Evolutionary conservation across 805 yeast species (phyloP), one percentile per base, ranked within the genome.

Genomic region (Cyberlindnera euphorbiiphila): DNA sequence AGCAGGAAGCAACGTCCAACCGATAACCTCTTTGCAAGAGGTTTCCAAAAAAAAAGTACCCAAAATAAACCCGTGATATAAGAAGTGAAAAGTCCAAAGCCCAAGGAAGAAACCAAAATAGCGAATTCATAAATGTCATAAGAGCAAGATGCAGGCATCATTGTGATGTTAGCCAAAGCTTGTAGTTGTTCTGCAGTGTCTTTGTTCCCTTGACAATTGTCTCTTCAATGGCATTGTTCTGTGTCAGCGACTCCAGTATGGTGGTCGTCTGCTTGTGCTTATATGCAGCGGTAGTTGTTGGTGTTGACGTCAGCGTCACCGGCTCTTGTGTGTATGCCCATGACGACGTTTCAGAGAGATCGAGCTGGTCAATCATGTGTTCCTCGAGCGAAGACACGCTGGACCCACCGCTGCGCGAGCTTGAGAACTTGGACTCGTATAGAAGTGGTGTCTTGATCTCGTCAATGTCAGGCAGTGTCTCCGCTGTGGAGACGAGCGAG

Each of bases 171-270:
- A 53, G 29, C 59, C 59, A 54, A 17, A 49, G 32, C 49, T 54
- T 47, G 46, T 54, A 54, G 43, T 54, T 54, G 44, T 47, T 49
- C 47, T 51, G 47, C 34, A 54, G 29, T 22, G 52, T 38, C 13
- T 20, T 40, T 7, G 56, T 32, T 6, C 56, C 57, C 42, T 53
- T 47, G n/a, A 24, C 27, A 28, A 50, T 51, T 9, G 51, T 46
- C 26, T 46, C 40, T 17, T 43, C 46, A 15, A 52, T 47, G 30
- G 27, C 46, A 14, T 35, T 34, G 16, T 30, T 15, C 9, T 33
- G 25, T 19, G 24, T 23, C 19, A 32, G 31, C 8, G 40, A 27
- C 10, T 35, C 42, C 9, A 32, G 12, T 9, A 40, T 40, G 25
- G 42, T 13, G 6, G 37, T 27, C n/a, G n/a, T n/a, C n/a, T n/a